Conservation (phyloP, 2,329 filamentous ascomycete genomes). For the Xylaria sp. region DNA sequence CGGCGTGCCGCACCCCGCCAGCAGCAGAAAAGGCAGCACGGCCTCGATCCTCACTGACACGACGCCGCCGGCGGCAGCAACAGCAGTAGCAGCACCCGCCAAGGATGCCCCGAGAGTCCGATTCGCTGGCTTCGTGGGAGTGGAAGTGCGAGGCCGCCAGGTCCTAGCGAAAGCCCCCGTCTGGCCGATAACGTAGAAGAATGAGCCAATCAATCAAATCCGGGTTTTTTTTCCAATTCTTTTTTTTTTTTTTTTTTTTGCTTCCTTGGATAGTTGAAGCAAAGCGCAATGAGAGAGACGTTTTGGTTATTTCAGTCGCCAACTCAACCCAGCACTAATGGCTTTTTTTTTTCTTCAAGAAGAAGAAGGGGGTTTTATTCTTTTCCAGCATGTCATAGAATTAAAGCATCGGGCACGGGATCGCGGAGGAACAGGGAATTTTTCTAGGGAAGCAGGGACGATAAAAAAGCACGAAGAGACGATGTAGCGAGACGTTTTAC, state of each 20-base stretch:
- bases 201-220: background rate
- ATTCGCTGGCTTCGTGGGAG: slow-evolving; percentile 77
- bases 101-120: slow-evolving; percentile 69
- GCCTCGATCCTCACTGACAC: slow-evolving; percentile 56
- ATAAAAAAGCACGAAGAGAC: slow-evolving; percentile 32
- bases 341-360: background rate
- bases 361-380: background rate
- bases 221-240: background rate
- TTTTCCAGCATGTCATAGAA: slow-evolving; percentile 34
- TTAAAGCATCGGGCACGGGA: slow-evolving; percentile 24
- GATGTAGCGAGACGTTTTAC: slow-evolving; percentile 32
- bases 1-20: slow-evolving; percentile 44
- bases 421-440: slow-evolving; percentile 2
- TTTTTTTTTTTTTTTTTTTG: background rate
- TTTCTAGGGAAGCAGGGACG: slow-evolving; percentile 2
- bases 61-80: slow-evolving; percentile 45
- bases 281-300: background rate
- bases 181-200: slow-evolving; percentile 63
- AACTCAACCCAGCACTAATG: background rate
- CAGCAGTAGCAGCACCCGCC: slow-evolving; percentile 44
- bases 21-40: slow-evolving; percentile 50
- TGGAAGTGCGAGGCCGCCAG: slow-evolving; percentile 80
- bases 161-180: slow-evolving; percentile 81
- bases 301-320: background rate
- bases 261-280: slow-evolving; percentile 6